These are phyloP conservation scores for Borovskyia barvae DNA, from an alignment of 208 protist species.

Conservation along the genomic window DNA sequence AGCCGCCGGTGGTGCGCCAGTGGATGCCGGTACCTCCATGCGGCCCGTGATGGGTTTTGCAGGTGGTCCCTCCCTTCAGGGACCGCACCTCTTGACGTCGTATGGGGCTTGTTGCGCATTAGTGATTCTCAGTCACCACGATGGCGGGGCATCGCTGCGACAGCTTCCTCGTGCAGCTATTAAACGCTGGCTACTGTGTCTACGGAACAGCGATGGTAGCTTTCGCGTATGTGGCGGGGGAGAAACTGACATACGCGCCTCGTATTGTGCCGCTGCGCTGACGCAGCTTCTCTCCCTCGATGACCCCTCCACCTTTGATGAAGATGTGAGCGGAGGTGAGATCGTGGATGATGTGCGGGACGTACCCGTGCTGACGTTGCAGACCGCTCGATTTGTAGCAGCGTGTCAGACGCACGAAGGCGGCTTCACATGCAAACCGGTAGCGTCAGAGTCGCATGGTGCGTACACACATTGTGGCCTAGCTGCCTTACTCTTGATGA, in stretches of 20 bases:
- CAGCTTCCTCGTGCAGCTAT: conserved; percentile 71
- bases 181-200: conserved; percentile 79
- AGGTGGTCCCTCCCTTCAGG: conserved; percentile 67
- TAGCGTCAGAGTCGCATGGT: conserved; percentile 84
- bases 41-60: conserved; percentile 65
- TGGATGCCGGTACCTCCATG: not conserved
- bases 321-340: conserved; percentile 1
- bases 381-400: conserved; percentile 61
- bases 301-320: conserved; percentile 36
- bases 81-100: conserved; percentile 77
- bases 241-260: conserved; percentile 85
- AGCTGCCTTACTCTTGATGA: conserved; percentile 70
- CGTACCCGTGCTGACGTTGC: conserved; percentile 37
- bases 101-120: conserved; percentile 86
- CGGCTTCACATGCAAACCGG: conserved; percentile 74
- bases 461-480: conserved; percentile 93
- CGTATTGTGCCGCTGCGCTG: conserved; percentile 85
- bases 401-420: conserved; percentile 92
- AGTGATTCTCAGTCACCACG: conserved; percentile 43
- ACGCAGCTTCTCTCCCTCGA: conserved; percentile 66
- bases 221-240: conserved; percentile 85
- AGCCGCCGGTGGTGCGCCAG: not conserved
- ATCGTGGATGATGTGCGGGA: conserved; percentile 27
- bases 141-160: conserved; percentile 19
- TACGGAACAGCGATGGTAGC: conserved; percentile 73